Conservation (phyloP, 208 protist species). For the Trypanosoma mega region DNA sequence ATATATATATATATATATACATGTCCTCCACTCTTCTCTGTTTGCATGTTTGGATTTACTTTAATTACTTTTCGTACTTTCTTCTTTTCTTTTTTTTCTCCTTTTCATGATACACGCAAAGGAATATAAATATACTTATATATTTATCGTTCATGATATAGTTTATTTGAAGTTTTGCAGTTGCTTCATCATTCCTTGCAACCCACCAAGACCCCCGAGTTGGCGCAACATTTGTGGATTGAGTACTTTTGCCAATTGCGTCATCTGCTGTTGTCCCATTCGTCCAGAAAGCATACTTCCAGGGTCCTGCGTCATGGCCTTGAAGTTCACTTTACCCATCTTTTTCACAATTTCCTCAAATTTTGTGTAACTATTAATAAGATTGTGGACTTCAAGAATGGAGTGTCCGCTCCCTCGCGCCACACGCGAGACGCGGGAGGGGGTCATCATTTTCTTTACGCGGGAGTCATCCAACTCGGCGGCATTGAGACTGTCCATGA, state of each 20-base stretch:
- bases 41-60: too few relatives aligned
- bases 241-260: constrained; percentile 80
- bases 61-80: too few relatives aligned
- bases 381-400: constrained; percentile 73
- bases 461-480: constrained; percentile 90
- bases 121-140: too few relatives aligned
- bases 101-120: neutral
- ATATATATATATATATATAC: constrained; percentile 6
- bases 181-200: constrained; percentile 91
- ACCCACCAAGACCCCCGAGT: constrained; percentile 76
- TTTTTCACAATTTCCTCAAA: constrained; percentile 91
- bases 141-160: too few relatives aligned
- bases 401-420: constrained; percentile 80
- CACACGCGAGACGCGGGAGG: constrained; percentile 81
- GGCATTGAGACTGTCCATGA: constrained; percentile 97
- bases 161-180: constrained; percentile 36
- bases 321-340: constrained; percentile 91
- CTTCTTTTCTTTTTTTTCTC: too few relatives aligned
- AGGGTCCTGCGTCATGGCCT: constrained; percentile 82
- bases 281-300: constrained; percentile 43
- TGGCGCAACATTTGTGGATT: constrained; percentile 87
- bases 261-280: constrained; percentile 86
- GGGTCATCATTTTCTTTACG: constrained; percentile 91
- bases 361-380: constrained; percentile 79
- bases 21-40: neutral